A percentile compares a stretch with the other conserved stretches of the same genome.
phyloP scores from a whole-genome alignment of 2,329 filamentous ascomycete species.

The Colletotrichum sp. region DNA sequence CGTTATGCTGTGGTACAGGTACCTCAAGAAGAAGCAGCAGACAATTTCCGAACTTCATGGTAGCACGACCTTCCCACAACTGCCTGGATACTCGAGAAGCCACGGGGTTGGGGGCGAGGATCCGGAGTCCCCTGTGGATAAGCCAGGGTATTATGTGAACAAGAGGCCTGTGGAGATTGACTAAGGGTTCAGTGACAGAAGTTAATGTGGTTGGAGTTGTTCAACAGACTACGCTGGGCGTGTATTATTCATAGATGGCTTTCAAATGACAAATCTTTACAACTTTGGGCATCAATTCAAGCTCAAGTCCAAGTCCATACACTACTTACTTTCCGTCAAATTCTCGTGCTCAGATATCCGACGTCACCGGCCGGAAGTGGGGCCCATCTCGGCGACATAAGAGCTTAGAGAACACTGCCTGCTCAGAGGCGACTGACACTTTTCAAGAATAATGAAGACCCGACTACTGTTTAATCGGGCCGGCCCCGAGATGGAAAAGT shows the following conservation, averaged over 20 bases:
- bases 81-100: background rate
- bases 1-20: background rate
- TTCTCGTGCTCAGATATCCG: background rate
- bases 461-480: too few relatives aligned
- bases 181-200: background rate
- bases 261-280: accelerated
- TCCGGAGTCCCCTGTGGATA: background rate
- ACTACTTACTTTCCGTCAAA: too few relatives aligned
- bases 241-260: accelerated
- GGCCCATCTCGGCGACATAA: background rate
- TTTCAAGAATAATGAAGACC: too few relatives aligned
- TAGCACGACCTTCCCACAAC: background rate
- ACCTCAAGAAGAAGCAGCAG: background rate
- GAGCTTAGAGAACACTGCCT: background rate
- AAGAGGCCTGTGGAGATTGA: background rate
- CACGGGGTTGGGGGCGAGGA: background rate
- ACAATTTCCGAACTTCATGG: background rate
- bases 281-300: accelerated
- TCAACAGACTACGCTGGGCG: background rate
- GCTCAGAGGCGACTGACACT: background rate
- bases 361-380: background rate
- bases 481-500: too few relatives aligned
- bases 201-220: background rate
- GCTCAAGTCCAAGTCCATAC: background rate
- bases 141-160: background rate